phyloP scores from a whole-genome alignment of 2,329 filamentous ascomycete genomes.

The Fonsecaea nubica region DNA sequence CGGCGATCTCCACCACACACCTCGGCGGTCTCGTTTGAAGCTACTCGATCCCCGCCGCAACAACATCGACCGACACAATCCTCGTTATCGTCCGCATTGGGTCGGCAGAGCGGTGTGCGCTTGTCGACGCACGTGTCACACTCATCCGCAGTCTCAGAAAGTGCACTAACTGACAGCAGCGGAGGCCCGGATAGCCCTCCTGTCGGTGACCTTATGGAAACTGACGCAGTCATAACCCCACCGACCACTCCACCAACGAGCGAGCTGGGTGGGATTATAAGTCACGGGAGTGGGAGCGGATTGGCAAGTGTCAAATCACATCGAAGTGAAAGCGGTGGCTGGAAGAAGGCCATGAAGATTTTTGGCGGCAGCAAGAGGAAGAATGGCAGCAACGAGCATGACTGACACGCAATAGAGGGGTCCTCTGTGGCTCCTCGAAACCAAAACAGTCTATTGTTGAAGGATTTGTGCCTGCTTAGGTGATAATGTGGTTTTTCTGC shows the following conservation, averaged over 20 bases:
- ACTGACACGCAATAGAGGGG: conserved; percentile 15
- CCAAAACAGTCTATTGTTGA: not conserved
- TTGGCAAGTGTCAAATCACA: conserved; percentile 43
- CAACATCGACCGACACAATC: conserved; percentile 43
- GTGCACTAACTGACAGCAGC: conserved; percentile 55
- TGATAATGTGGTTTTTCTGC: conserved; percentile 20
- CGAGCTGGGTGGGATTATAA: conserved; percentile 43
- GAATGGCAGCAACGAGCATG: conserved; percentile 37
- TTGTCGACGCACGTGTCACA: conserved; percentile 45
- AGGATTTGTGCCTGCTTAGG: conserved; percentile 13
- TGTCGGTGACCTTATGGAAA: conserved; percentile 43
- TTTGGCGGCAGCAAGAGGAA: conserved; percentile 41
- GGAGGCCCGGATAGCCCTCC: conserved; percentile 51
- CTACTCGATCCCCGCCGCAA: conserved; percentile 39
- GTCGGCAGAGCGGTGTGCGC: conserved; percentile 44
- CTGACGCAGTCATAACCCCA: conserved; percentile 54
- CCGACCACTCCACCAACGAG: conserved; percentile 59
- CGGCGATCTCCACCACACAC: conserved; percentile 41
- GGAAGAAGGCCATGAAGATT: conserved; percentile 61
- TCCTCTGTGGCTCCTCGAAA: conserved; percentile 13
- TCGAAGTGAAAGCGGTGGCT: conserved; percentile 53
- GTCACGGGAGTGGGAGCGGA: conserved; percentile 22
- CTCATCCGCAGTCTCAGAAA: conserved; percentile 48
- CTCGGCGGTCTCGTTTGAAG: conserved; percentile 34
- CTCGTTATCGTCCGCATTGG: conserved; percentile 45